Base-by-base conservation (phyloP, 257 asterid species). In the Fraxinus quadrangulata region DNA sequence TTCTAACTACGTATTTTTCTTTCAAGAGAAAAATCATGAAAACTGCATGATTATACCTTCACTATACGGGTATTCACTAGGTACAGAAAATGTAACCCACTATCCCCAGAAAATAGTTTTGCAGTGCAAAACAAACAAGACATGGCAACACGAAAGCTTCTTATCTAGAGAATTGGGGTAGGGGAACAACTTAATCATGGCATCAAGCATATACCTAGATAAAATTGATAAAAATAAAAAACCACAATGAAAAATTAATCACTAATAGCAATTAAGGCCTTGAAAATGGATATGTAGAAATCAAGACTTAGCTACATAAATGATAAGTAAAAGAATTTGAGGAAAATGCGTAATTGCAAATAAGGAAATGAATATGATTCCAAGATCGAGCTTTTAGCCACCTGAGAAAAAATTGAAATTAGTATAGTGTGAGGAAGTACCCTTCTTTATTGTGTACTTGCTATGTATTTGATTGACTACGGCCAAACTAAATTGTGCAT, bases 401-500 rank as follows among this genome's bases (percentile, higher is more conserved):
- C 31, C 65, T 0, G 14, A 39, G 65, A 68, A 34, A 5, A 39
- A 67, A 81, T 9, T 26, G 13, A 51, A 34, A 71, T 39, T 37
- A 59, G 72, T 34, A 74, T 66, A 78, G 71, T 59, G 67, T 39
- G 0, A 37, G 73, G 67, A 75, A 31, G 72, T 86, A 92, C 99
- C 99, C 84, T 91, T 95, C 81, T 85, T 95, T 1, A 93, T 66
- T 17, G 96, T 90, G 68, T 76, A 84, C 86, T 88, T 90, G 90
- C 49, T 77, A 76, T 90, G 85, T 74, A 91, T 79, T 81, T 92
- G 98, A 85, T 92, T 95, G 73, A 92, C 96, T 73, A 95, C 85
- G 26, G 99, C 87, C 90, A 95, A 84, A 90, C 94, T 92, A 84
- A 95, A 95, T 84, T 92, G 99, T 1, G 99, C 98, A 81, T 84